Evolutionary conservation across 2,329 filamentous ascomycete genomes (phyloP).

Genomic region (Fusarium liriodendri): DNA sequence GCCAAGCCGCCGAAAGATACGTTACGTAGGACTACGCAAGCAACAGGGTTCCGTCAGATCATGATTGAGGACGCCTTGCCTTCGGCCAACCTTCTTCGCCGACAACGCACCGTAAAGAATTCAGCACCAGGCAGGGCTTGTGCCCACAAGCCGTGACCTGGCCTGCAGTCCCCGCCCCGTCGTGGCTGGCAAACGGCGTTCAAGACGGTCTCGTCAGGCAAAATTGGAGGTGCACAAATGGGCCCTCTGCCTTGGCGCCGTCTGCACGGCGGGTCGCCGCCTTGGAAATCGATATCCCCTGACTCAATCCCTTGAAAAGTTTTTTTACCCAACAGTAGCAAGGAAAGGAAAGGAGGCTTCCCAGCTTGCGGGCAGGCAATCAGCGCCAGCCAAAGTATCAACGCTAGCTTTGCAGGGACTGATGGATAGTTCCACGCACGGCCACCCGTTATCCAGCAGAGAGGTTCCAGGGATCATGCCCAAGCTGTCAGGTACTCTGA

Average conservation of each 20-base stretch:
- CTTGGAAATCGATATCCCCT: constrained; percentile 19
- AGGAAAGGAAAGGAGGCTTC: neutral
- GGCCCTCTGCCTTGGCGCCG: constrained; percentile 2
- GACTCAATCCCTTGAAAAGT: constrained; percentile 11
- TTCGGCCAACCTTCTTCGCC: neutral
- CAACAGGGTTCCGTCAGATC: neutral
- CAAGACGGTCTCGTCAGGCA: constrained; percentile 7
- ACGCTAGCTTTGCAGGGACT: constrained; percentile 18
- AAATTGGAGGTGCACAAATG: constrained; percentile 14
- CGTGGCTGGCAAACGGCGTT: constrained; percentile 23
- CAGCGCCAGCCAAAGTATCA: constrained; percentile 7
- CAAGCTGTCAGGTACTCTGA: constrained; percentile 3
- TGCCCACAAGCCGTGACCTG: constrained; percentile 2
- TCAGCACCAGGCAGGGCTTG: neutral
- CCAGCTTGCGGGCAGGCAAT: neutral
- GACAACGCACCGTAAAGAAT: neutral
- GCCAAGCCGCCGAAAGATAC: neutral
- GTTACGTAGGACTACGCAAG: neutral
- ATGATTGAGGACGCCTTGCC: neutral
- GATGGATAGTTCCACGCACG: constrained; percentile 24
- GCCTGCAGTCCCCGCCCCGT: constrained; percentile 10
- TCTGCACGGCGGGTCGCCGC: neutral
- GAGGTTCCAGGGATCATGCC: neutral
- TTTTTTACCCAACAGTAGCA: neutral
- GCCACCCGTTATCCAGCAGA: neutral